Conservation (phyloP, 192 early-diverging fungal species). For the Chytriomyces sp. region DNA sequence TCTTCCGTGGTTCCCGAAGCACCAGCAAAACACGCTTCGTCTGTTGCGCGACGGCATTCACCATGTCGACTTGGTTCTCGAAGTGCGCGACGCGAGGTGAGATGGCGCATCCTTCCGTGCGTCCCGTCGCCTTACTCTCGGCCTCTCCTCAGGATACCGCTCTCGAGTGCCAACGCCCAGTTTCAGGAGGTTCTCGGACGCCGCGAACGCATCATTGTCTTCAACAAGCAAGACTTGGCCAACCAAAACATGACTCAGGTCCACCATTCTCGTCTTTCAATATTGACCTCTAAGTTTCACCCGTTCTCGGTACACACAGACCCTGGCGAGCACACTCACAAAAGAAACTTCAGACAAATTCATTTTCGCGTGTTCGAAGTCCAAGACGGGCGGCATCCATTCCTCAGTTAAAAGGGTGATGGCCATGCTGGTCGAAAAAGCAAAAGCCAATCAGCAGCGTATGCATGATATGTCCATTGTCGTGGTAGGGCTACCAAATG, state of each 20-base stretch:
- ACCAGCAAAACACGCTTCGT: conserved; percentile 46
- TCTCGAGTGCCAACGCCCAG: conserved; percentile 82
- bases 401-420: conserved; percentile 70
- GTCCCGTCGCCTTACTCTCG: background rate
- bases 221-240: conserved; percentile 93
- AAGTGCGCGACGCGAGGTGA: conserved; percentile 87
- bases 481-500: conserved; percentile 95
- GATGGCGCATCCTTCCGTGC: background rate
- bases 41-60: conserved; percentile 48
- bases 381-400: conserved; percentile 40
- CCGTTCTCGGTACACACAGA: background rate
- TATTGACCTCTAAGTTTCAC: background rate
- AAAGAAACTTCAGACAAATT: conserved; percentile 55
- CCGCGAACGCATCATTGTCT: conserved; percentile 78
- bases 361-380: conserved; percentile 55
- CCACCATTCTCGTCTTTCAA: background rate
- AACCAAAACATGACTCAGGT: conserved; percentile 54
- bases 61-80: conserved; percentile 81
- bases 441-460: background rate
- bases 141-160: conserved; percentile 61
- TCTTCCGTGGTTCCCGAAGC: conserved; percentile 52
- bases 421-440: conserved; percentile 60
- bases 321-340: conserved; percentile 31
- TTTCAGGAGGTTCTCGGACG: conserved; percentile 62
- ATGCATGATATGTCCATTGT: conserved; percentile 61